Percentiles rank a stretch among this genome's conserved stretches.
Conservation (phyloP, 352 stramenopile species). For the Pythium phragmitis region DNA sequence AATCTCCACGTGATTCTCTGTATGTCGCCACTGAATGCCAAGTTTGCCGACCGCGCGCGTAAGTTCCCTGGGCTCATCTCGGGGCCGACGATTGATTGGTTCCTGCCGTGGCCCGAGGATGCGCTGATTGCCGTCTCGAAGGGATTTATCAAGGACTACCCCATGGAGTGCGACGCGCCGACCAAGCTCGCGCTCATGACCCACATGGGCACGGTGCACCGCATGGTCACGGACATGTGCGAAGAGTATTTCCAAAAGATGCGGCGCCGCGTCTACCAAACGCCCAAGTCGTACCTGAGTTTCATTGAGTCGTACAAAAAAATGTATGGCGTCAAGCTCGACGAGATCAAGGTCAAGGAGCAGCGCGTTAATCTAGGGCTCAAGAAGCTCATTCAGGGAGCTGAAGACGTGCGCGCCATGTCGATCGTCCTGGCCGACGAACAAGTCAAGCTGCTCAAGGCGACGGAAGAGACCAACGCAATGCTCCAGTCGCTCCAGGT, state of each 20-base stretch:
- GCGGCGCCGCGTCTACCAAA: slow-evolving; percentile 97
- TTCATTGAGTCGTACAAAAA: slow-evolving; percentile 99
- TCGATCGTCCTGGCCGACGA: slow-evolving; percentile 96
- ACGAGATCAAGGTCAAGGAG: slow-evolving; percentile 96
- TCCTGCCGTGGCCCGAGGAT: slow-evolving; percentile 98
- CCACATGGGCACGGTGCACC: slow-evolving; percentile 98
- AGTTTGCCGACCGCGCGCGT: slow-evolving; percentile 94
- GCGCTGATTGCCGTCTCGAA: slow-evolving; percentile 96
- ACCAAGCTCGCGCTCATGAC: slow-evolving; percentile 92
- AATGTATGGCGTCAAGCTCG: slow-evolving; percentile 94
- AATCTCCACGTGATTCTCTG: slow-evolving; percentile 99
- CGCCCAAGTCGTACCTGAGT: slow-evolving; percentile 97
- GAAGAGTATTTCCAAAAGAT: slow-evolving; percentile 99
- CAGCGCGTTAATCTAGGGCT: slow-evolving; percentile 95
- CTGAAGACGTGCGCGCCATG: slow-evolving; percentile 96
- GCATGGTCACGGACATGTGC: slow-evolving; percentile 96
- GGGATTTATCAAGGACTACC: slow-evolving; percentile 96
- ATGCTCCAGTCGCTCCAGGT: slow-evolving; percentile 97
- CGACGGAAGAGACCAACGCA: slow-evolving; percentile 96
- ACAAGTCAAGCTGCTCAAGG: slow-evolving; percentile 96
- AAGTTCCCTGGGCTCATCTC: slow-evolving; percentile 98
- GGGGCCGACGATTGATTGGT: slow-evolving; percentile 99
- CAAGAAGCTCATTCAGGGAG: slow-evolving; percentile 97
- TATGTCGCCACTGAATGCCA: slow-evolving; percentile 98
- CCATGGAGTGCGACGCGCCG: slow-evolving; percentile 91